Conservation (phyloP, 352 stramenopile genomes). For the Nothophytophthora sp. region DNA sequence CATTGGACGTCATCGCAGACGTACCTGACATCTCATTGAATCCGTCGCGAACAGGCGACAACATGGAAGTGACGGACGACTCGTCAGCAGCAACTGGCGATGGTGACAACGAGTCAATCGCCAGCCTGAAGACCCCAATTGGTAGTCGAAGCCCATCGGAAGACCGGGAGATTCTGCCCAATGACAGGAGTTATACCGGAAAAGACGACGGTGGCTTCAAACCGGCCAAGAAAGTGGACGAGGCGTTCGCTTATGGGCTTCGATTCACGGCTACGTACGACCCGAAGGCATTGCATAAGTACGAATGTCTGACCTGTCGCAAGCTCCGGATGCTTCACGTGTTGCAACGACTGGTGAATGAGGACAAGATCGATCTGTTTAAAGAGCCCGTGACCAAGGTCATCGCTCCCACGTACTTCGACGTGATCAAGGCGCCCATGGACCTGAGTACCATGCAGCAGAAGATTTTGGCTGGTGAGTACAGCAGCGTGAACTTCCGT, state of each 20-base stretch:
- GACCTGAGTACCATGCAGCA: conserved; percentile 90
- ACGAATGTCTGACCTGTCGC: conserved; percentile 83
- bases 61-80: not conserved
- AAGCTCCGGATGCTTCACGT: conserved; percentile 76
- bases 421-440: conserved; percentile 93
- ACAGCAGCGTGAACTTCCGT: conserved; percentile 73
- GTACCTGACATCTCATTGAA: conserved; percentile 19
- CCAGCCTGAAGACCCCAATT: conserved; percentile 13
- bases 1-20: conserved; percentile 50
- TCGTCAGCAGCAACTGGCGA: conserved; percentile 7
- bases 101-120: conserved; percentile 6
- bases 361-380: conserved; percentile 93
- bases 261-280: conserved; percentile 72
- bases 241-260: conserved; percentile 58
- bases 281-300: conserved; percentile 71
- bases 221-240: conserved; percentile 56
- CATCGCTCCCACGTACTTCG: conserved; percentile 93
- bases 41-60: not conserved
- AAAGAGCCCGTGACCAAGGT: conserved; percentile 92
- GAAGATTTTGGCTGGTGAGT: conserved; percentile 69
- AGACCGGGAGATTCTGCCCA: conserved; percentile 16
- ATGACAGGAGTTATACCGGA: conserved; percentile 1
- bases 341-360: conserved; percentile 52
- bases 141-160: conserved; percentile 24
- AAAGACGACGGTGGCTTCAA: conserved; percentile 41